A percentile compares a stretch with the other conserved stretches of the same genome.
These are phyloP conservation scores for Pisolithus marmoratus DNA, from an alignment of 768 basidiomycete species.

Conservation along the genomic window DNA sequence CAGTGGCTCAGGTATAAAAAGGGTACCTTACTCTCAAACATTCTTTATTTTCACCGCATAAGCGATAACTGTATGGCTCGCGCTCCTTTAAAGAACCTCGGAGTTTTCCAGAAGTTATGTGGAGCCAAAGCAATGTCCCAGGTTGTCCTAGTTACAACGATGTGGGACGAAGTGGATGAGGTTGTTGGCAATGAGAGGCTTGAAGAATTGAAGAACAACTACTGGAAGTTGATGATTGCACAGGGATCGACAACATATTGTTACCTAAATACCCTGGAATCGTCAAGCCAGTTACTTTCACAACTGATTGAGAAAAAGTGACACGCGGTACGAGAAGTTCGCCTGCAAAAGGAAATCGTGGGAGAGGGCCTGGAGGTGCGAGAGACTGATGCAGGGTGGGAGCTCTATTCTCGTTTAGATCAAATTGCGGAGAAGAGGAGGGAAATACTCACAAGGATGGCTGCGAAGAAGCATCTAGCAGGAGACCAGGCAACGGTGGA, in stretches of 20 bases:
- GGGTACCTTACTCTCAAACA: conserved; percentile 21
- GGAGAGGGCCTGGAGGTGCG: background rate
- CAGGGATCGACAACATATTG: background rate
- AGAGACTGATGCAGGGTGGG: background rate
- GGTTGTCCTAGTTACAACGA: conserved; percentile 25
- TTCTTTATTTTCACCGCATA: conserved; percentile 37
- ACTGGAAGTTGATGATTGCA: too few relatives aligned
- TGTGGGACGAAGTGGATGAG: conserved; percentile 11
- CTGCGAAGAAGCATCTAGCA: conserved; percentile 4
- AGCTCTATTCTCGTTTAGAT: background rate
- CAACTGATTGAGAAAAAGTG: background rate
- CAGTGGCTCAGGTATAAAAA: conserved; percentile 3
- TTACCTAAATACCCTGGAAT: conserved; percentile 6
- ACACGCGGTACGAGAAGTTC: too few relatives aligned
- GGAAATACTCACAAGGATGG: background rate
- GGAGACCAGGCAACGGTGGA: background rate
- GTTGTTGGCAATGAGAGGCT: conserved; percentile 14
- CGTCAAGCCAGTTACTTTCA: conserved; percentile 4
- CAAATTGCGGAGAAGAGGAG: background rate
- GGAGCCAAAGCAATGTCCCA: conserved; percentile 23
- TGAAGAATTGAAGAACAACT: conserved; percentile 1
- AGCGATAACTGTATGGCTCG: conserved; percentile 33
- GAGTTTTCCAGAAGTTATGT: conserved; percentile 25
- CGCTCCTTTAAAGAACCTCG: conserved; percentile 27
- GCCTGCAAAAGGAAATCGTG: background rate